Conservation (phyloP, 768 basidiomycete genomes). For the Thelephora ganbajun region DNA sequence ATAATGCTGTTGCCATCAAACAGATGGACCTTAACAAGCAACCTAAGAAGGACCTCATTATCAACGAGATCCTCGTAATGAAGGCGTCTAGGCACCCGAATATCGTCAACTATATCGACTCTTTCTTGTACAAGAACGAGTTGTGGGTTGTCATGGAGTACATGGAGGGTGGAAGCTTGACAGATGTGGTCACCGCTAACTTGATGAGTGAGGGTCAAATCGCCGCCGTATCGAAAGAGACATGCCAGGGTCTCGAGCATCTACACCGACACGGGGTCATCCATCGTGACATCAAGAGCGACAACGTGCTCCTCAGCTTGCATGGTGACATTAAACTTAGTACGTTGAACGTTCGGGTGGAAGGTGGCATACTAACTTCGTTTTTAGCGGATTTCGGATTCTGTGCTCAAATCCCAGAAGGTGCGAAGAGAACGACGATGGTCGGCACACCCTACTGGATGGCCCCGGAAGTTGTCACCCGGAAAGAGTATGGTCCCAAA, state of each 20-base stretch:
- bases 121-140: slow-evolving; percentile 94
- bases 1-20: slow-evolving; percentile 93
- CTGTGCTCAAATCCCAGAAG: slow-evolving; percentile 90
- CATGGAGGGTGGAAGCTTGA: slow-evolving; percentile 93
- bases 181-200: slow-evolving; percentile 91
- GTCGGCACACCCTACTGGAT: slow-evolving; percentile 99
- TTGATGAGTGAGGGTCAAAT: slow-evolving; percentile 99
- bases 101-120: slow-evolving; percentile 99
- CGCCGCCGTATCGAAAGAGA: slow-evolving; percentile 89
- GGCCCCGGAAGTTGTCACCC: slow-evolving; percentile 95
- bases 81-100: slow-evolving; percentile 93
- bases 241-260: slow-evolving; percentile 85
- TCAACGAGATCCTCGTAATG: slow-evolving; percentile 99
- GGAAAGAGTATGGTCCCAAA: slow-evolving; percentile 95
- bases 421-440: slow-evolving; percentile 93
- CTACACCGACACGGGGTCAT: slow-evolving; percentile 94
- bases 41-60: slow-evolving; percentile 98
- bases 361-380: neutral
- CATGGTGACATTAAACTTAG: slow-evolving; percentile 96
- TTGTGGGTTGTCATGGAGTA: slow-evolving; percentile 99
- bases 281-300: slow-evolving; percentile 98
- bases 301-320: slow-evolving; percentile 88
- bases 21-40: slow-evolving; percentile 99
- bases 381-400: slow-evolving; percentile 91
- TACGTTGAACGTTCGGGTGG: slow-evolving; percentile 23